Evolutionary conservation across 495 filamentous ascomycete species (phyloP), one percentile per base, ranked within the genome.

Genomic region (Darksidea phi): DNA sequence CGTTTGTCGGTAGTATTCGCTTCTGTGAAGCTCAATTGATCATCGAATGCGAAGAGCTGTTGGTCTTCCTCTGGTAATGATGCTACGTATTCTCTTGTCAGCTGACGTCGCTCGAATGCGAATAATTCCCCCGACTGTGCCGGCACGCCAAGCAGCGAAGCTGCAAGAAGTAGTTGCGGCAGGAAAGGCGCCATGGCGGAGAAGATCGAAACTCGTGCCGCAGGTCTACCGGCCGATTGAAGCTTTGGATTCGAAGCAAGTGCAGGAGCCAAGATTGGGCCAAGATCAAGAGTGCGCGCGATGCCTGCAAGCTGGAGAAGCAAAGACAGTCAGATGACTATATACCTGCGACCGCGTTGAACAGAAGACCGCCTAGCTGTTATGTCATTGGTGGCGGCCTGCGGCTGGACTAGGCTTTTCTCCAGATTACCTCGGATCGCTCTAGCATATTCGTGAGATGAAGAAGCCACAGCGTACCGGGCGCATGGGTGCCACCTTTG

Each of bases 401-500:
- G 28, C 28, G 28, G 28, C 28, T 32, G 28, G 10, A 32, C 48
- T 41, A 15, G 42, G 51, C 32, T 2, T 34, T 10, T 20, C 48
- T 42, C 21, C 11, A 56, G 46, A 56, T 36, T 56, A 15, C 32
- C 28, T 26, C 34, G 43, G 18, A 24, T 50, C 25, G 47, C 21
- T 28, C 23, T 37, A 10, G 21, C 24, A 37, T 54, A 10, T 45
- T 28, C 13, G 38, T 18, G 8, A 52, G 38, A 54, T 61, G 50
- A 54, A 61, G 32, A 24, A 38, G 12, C 28, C 43, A 38, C 49
- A 28, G 41, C 48, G 41, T 15, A 13, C 59, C 12, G 36, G 52
- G 34, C 12, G 59, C 59, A 45, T 38, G 59, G 59, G 26, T 43
- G 59, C 59, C 59, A 62, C 59, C 45, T 62, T 56, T 23, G 45